Base-by-base conservation (phyloP, 495 filamentous ascomycete species). In the Daldinia childiae region DNA sequence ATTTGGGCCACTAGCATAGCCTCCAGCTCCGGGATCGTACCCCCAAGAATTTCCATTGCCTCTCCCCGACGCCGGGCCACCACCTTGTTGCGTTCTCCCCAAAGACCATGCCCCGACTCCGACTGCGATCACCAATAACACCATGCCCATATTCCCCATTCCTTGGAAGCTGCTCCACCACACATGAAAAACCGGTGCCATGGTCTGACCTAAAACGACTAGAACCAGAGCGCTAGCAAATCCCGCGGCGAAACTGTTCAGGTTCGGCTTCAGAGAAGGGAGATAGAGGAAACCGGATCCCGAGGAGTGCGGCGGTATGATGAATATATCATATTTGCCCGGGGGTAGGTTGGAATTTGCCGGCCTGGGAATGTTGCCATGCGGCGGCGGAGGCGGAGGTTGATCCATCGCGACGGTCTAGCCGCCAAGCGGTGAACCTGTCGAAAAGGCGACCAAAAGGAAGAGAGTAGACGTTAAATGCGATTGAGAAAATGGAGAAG, bases 271-370 rank as follows among this genome's bases (percentile, higher is more conserved):
- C 30, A 99, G 78, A 0, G 93, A 97, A 0, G 95, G 95, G 24
- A 99, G 88, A 79, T 99, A 99, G 9, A 99, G 82, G 78, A 99
- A 97, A 11, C 95, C 95, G 0, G 88, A 87, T 65, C 95, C 95
- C 12, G 94, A 87, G 8, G 93, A 94, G 76, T 98, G 93, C n/a
- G 92, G 92, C 3, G 95, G 95, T 64, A 99, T 93, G 72, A 99
- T 90, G 82, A 98, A 98, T 80, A 98, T 96, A 80, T 98, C 95
- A 82, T 96, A 98, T 77, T 94, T 93, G 30, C 93, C 93, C 0
- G 88, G 80, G 0, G 93, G 93, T 2, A 96, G 69, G 64, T 64
- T 81, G 71, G 43, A 77, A 80, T 72, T 89, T 84, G 58, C 41
- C 36, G 71, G 45, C n/a, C 74, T 43, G 54, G 90, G 88, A 58